Conservation (phyloP, 768 basidiomycete species). For the Krasilnikovozyma curviuscula region DNA sequence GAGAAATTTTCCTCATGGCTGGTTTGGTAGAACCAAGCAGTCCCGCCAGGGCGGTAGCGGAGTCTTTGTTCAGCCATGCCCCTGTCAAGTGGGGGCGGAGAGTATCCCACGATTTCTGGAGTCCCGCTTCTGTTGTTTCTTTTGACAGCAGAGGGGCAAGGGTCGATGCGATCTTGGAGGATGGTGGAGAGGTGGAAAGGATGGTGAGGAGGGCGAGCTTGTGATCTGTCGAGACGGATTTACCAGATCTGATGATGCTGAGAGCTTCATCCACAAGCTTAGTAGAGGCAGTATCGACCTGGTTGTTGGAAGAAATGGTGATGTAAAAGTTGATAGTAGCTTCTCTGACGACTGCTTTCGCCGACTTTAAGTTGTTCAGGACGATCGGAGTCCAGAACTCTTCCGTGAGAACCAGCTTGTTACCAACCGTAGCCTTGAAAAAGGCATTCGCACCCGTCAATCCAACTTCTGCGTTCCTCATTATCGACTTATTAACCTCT, state of each 20-base stretch:
- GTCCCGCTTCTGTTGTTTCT: conserved; percentile 56
- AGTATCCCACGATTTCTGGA: conserved; percentile 36
- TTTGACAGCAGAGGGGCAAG: conserved; percentile 39
- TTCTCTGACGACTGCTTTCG: conserved; percentile 40
- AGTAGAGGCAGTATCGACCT: conserved; percentile 16
- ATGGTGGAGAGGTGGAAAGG: too few relatives aligned
- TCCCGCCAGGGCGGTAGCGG: conserved; percentile 41
- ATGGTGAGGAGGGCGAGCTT: conserved; percentile 62
- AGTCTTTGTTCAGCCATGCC: too few relatives aligned
- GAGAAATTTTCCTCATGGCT: conserved; percentile 40
- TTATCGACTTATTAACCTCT: too few relatives aligned
- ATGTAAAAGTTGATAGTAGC: conserved; percentile 42
- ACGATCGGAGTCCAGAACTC: too few relatives aligned
- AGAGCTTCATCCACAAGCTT: conserved; percentile 46
- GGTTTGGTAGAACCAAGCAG: conserved; percentile 56
- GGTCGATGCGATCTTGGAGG: conserved; percentile 29
- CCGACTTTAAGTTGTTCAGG: conserved; percentile 55
- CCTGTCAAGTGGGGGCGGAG: conserved; percentile 46
- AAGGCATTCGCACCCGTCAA: too few relatives aligned
- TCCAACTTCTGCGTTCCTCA: too few relatives aligned
- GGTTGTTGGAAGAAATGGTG: conserved; percentile 27
- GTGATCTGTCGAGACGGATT: conserved; percentile 74
- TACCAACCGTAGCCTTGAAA: too few relatives aligned
- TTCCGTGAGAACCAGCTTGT: too few relatives aligned
- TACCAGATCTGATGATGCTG: conserved; percentile 56